Evolutionary conservation across 139 green algal genomes (phyloP).

Genomic region (Desmodesmus armatus): DNA sequence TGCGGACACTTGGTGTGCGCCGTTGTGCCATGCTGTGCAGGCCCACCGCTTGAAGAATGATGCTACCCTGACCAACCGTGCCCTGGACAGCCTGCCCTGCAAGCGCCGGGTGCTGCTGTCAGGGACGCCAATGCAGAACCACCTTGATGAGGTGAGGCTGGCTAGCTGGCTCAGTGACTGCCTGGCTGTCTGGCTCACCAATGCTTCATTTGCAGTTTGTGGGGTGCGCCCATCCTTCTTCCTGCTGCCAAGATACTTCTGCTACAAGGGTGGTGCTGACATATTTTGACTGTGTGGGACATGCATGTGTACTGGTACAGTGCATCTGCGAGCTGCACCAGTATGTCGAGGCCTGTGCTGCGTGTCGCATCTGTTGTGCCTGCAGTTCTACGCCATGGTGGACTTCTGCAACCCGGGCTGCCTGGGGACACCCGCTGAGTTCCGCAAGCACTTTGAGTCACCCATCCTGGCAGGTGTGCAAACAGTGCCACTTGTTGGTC

Average conservation of each 20-base stretch:
- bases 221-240: not conserved
- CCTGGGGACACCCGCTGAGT: constrained; percentile 84
- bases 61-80: constrained; percentile 90
- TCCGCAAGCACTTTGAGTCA: constrained; percentile 80
- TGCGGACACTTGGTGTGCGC: not conserved
- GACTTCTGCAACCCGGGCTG: constrained; percentile 97
- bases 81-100: constrained; percentile 88
- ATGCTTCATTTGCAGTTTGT: not conserved
- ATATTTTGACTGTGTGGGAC: no score
- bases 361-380: not conserved
- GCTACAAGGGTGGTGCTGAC: not conserved
- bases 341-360: not conserved
- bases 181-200: no score
- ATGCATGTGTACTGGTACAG: no score
- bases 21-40: no score
- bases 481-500: no score
- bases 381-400: constrained; percentile 96
- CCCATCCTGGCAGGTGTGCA: constrained; percentile 81
- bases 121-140: constrained; percentile 97
- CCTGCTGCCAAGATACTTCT: not conserved
- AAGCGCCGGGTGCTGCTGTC: constrained; percentile 93
- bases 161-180: not conserved
- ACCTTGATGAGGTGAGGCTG: constrained; percentile 87
- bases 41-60: constrained; percentile 99
- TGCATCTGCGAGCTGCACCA: no score